Base-by-base conservation (phyloP, 805 yeast species). In the Candida parachauliodes region DNA sequence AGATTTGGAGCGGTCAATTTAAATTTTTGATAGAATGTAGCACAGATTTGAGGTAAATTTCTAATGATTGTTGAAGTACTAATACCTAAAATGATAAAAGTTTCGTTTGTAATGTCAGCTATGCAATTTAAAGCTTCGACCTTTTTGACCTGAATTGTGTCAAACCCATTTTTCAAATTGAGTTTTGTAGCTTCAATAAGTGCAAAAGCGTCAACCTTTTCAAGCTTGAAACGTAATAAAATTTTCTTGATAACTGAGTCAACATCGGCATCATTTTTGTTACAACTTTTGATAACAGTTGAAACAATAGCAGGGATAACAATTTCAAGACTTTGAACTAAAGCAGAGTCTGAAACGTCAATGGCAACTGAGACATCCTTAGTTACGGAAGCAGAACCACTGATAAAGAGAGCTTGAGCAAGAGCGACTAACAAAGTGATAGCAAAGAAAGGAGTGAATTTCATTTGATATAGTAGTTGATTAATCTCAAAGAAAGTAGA, bases 1-100 rank as follows among this genome's bases (percentile, higher is more conserved):
- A 32, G 22, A 32, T 32, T 28, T 11, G 35, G 35, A 32, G 26
- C 35, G 8, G 35, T 23, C 17, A 32, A 32, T 4, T 9, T 10
- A 17, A 32, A 32, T 3, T 23, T n/a, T 23, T 32, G 12, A 14
- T 23, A 23, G 5, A 32, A n/a, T n/a, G 15, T 17, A 3, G 22
- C 3, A 8, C 22, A 8, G 10, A 32, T 32, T 23, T 25, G 20
- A 7, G 35, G 35, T 16, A 32, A 23, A 12, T 32, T 32, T 11
- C 4, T 10, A 10, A 32, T 16, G 14, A 32, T 32, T 8, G 35
- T 32, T 16, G 35, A 15, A n/a, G 22, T 18, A 23, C 28, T 23
- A 12, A 23, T 22, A 23, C 19, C 19, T n/a, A 32, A 24, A 24
- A 32, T n/a, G 22, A 23, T 32, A 16, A 32, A 32, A 17, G 17